These are phyloP conservation scores for Claviceps sp. DNA, from an alignment of 2,329 filamentous ascomycete genomes.

Conservation along the genomic window DNA sequence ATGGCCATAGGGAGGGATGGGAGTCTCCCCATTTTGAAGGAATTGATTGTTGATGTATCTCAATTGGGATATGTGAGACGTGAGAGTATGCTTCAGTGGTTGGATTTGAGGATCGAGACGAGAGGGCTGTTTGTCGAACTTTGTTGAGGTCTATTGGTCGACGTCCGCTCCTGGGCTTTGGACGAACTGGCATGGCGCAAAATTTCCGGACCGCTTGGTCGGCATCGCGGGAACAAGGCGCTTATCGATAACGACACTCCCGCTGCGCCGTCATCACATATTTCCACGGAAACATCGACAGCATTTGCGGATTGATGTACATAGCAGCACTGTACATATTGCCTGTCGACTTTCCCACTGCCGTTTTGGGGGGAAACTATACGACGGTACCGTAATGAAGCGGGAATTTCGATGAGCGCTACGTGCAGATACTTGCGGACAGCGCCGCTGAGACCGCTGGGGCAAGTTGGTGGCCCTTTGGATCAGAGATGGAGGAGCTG, in stretches of 20 bases:
- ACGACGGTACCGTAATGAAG: constrained; percentile 5
- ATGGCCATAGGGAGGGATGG: constrained; percentile 15
- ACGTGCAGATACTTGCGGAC: constrained; percentile 10
- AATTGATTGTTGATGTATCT: no score
- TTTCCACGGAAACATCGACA: not conserved
- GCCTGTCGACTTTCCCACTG: not conserved
- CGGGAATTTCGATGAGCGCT: constrained; percentile 9
- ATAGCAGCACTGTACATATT: not conserved
- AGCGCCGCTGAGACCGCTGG: constrained; percentile 3
- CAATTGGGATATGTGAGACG: no score
- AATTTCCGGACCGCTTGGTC: constrained; percentile 9
- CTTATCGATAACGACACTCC: constrained; percentile 6
- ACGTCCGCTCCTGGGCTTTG: not conserved
- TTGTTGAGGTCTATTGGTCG: not conserved
- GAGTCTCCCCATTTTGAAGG: constrained; percentile 16
- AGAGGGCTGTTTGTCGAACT: not conserved
- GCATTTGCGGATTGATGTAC: not conserved
- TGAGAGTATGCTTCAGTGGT: not conserved
- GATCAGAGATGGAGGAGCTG: not conserved
- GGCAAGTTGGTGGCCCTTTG: not conserved
- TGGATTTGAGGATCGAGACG: not conserved
- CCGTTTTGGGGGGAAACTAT: not conserved
- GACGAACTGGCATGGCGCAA: constrained; percentile 7
- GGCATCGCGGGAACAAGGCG: not conserved
- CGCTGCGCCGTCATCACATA: not conserved